Base-by-base conservation (phyloP, 23 red algal genomes). In the Pyropia yezoensis region DNA sequence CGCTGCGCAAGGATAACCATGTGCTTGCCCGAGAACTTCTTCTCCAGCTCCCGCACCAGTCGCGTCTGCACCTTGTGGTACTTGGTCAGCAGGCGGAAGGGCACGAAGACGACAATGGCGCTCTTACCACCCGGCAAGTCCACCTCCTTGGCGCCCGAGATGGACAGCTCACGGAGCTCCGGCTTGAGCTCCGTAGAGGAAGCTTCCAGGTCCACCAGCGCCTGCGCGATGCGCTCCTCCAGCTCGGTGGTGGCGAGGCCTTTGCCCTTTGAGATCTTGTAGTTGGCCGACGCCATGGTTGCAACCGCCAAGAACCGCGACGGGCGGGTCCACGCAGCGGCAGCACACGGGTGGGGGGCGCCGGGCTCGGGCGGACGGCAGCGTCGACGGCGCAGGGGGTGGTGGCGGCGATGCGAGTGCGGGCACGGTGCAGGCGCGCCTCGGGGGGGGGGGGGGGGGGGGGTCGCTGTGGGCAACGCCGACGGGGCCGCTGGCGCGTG, bases 1-100 rank as follows among this genome's bases (percentile, higher is more conserved):
- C 94, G 76, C 73, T 87, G 76, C 8, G 84, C 94, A 22, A 98
- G 65, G 33, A 98, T 73, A 49, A 98, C 79, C 1, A 98, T 77
- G 14, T 78, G 74, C 75, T 82, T 85, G 18, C 94, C 94, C 70
- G 84, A 86, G 83, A 98, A 91, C 74, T 98, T 98, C 52, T 98
- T 98, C 83, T 98, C 94, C 62, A 98, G 69, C 57, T 98, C 94
- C 52, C 94, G 94, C 24, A 91, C 94, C 66, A 98, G 69, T 17
- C 88, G 63, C 33, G 78, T 88, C 49, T 98, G 94, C 63, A 98
- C 83, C 79, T 89, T 89, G 78, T 91, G 94, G 76, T 82, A 91
- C 66, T 79, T 76, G 33, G 49, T 47, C 33, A 88, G 75, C 32
- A 80, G 62, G 62, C 79, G 87, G 56, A 52, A 91, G 1, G 94